Conservation (phyloP, 768 basidiomycete genomes). For the Boletus eberwhitei region DNA sequence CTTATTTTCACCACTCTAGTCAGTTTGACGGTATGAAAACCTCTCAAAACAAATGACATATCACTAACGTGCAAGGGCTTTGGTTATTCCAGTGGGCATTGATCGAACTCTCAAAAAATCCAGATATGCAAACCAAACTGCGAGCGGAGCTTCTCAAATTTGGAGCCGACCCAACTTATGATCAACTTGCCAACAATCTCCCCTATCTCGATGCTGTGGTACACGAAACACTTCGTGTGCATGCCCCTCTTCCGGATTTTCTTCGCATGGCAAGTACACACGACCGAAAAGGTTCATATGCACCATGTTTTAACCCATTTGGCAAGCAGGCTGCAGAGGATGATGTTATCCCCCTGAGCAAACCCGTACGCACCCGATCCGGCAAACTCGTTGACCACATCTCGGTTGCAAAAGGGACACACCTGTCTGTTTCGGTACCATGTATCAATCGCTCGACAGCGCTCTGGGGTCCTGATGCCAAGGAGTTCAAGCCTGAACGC, state of each 20-base stretch:
- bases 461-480: conserved; percentile 61
- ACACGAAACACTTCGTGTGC: conserved; percentile 43
- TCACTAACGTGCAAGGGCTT: not conserved
- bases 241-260: conserved; percentile 37
- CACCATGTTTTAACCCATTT: not conserved
- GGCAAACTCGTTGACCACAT: conserved; percentile 42
- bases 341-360: conserved; percentile 55
- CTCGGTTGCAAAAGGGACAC: conserved; percentile 45
- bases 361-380: conserved; percentile 42
- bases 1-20: not conserved
- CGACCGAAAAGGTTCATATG: too few relatives aligned
- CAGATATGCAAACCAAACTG: conserved; percentile 44
- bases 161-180: conserved; percentile 48
- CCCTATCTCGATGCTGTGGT: conserved; percentile 56
- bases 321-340: conserved; percentile 46
- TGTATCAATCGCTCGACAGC: conserved; percentile 48
- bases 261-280: conserved; percentile 9
- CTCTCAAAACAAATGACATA: not conserved
- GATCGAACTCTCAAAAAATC: conserved; percentile 49
- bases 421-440: conserved; percentile 41
- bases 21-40: conserved; percentile 12
- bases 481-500: conserved; percentile 58
- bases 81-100: conserved; percentile 42
- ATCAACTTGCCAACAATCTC: conserved; percentile 46
- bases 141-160: conserved; percentile 49